Base-by-base conservation (phyloP, 2,329 filamentous ascomycete genomes). In the Magnaporthales sp. region DNA sequence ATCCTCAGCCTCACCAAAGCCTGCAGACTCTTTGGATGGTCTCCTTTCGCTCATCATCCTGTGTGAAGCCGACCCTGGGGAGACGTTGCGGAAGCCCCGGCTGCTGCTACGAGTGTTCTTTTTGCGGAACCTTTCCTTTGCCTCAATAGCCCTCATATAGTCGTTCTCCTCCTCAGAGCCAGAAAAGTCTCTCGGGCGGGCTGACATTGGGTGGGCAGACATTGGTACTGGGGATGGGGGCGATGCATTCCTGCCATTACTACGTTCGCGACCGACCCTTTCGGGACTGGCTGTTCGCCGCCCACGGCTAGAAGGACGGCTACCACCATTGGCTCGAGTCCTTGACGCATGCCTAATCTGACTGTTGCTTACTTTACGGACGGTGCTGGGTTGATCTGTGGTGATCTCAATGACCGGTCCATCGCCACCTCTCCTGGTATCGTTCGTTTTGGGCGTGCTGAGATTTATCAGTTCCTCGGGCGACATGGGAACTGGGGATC, bases 401-500 rank as follows among this genome's bases (percentile, higher is more conserved):
- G 74, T 69, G 4, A 76, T 68, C 56, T 75, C 73, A n/a, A 75
- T 68, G 38, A 70, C 58, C 71, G 65, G 65, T 9, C 26, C 63
- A 15, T 65, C 63, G 22, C 19, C 51, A 8, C 38, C 38, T 30
- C n/a, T 30, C 15, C 72, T 70, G 13, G 68, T 64, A 26, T 75
- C 71, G 27, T 72, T 69, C 56, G 77, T 72, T 30, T 73, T 78
- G 0, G 82, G 80, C 0, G 80, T 85, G 69, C 83, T 85, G 64
- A 90, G 77, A 71, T 85, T 89, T 73, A 87, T 86, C 68, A 91
- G 75, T 72, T 97, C 93, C 72, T 97, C 92, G 0, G 93, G 93
- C 3, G 93, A 96, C 93, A 97, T 97, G 3, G 93, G 92, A 1
- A 97, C 85, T 0, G 94, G 94, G 0, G 94, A 97, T 1, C 92